These are phyloP conservation scores for Fusarium dlaminii DNA, from an alignment of 2,329 filamentous ascomycete species.

Conservation along the genomic window DNA sequence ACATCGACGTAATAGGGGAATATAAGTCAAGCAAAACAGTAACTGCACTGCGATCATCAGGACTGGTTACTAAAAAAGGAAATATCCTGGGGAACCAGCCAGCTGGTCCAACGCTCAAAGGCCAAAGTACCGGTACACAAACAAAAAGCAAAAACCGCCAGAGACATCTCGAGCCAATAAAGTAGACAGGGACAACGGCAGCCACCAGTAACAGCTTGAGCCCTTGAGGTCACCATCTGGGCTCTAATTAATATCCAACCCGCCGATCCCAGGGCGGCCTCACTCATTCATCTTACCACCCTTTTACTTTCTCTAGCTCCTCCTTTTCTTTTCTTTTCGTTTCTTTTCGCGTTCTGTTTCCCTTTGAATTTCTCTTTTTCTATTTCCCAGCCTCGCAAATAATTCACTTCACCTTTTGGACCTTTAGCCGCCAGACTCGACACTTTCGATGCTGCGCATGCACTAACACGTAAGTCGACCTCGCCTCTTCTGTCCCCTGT, in stretches of 20 bases:
- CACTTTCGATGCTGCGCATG: constrained; percentile 23
- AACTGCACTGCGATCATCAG: background rate
- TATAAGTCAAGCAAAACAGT: background rate
- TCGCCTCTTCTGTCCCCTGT: constrained; percentile 24
- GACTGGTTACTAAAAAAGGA: constrained; percentile 1
- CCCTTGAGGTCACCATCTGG: constrained; percentile 21
- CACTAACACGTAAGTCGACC: constrained; percentile 33
- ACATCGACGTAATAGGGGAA: constrained; percentile 11
- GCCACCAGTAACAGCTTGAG: constrained; percentile 13
- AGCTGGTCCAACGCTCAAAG: background rate
- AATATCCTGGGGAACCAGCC: constrained; percentile 17
- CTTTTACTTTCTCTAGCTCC: constrained; percentile 4
- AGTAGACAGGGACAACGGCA: constrained; percentile 15
- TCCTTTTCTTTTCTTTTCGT: background rate
- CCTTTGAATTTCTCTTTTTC: background rate
- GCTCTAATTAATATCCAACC: constrained; percentile 14
- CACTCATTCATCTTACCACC: constrained; percentile 30
- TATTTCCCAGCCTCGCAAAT: constrained; percentile 22
- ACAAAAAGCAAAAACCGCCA: constrained; percentile 15
- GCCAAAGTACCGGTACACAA: constrained; percentile 17
- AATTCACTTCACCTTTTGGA: background rate
- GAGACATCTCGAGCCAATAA: constrained; percentile 28
- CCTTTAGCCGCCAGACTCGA: background rate
- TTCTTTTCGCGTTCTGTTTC: background rate
- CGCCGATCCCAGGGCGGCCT: constrained; percentile 31